A percentile compares a stretch with the other conserved stretches of the same genome.
These are phyloP conservation scores for Grosmannia serpens DNA, from an alignment of 2,329 filamentous ascomycete species.

Conservation along the genomic window DNA sequence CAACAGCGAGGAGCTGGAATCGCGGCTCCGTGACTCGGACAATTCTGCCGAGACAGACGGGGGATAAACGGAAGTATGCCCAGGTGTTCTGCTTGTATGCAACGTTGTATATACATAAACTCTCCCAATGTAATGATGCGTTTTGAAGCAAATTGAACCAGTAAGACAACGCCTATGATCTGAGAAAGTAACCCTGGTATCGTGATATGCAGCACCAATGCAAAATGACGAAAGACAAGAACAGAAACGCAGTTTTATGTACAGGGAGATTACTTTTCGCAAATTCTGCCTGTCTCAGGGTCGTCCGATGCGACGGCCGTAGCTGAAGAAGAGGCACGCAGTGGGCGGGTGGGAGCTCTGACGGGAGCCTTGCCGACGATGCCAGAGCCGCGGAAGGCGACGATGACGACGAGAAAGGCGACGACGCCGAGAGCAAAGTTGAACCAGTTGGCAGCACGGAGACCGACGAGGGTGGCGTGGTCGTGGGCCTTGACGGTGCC, in stretches of 20 bases:
- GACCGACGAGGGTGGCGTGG: constrained; percentile 30
- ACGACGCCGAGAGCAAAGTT: constrained; percentile 35
- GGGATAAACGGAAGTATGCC: not conserved
- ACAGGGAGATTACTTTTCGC: not conserved
- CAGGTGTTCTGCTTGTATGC: not conserved
- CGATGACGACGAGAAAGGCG: constrained; percentile 30
- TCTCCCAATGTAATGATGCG: not conserved
- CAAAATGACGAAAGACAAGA: not conserved
- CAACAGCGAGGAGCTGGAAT: not conserved
- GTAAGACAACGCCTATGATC: not conserved
- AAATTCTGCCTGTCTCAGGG: not conserved
- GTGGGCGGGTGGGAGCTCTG: not conserved
- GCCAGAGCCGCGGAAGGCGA: constrained; percentile 39
- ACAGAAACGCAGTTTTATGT: not conserved
- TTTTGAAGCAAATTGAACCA: not conserved
- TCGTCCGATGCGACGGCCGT: not conserved
- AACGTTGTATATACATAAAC: not conserved
- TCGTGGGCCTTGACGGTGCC: constrained; percentile 33
- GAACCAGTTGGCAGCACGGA: constrained; percentile 40
- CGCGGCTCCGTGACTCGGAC: not conserved
- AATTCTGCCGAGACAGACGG: not conserved
- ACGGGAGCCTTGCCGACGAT: constrained; percentile 28
- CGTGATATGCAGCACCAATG: not conserved
- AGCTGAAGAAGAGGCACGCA: not conserved
- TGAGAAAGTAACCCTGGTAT: not conserved